phyloP scores from a whole-genome alignment of 768 basidiomycete species.

The Phylloporus sp. region DNA sequence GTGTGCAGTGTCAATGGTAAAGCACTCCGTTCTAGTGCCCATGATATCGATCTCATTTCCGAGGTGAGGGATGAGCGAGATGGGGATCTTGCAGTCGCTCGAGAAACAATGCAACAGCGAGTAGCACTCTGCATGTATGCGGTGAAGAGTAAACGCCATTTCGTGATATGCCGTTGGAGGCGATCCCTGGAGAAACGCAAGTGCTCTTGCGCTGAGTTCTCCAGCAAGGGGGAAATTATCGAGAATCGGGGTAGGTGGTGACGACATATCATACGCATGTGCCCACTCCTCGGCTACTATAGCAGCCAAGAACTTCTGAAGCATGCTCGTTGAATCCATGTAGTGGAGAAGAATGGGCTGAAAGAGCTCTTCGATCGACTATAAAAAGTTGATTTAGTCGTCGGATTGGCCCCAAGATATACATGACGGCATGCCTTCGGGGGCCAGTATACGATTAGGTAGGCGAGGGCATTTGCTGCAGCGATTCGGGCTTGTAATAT shows the following conservation, averaged over 20 bases:
- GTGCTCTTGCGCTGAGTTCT: conserved; percentile 62
- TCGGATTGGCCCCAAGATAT: not conserved
- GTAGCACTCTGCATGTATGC: conserved; percentile 76
- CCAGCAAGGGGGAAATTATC: conserved; percentile 56
- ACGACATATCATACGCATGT: conserved; percentile 40
- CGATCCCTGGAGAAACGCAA: conserved; percentile 67
- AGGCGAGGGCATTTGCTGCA: conserved; percentile 71
- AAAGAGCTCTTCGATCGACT: conserved; percentile 61
- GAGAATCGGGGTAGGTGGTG: conserved; percentile 40
- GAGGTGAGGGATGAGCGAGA: conserved; percentile 72
- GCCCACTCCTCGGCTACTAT: conserved; percentile 94
- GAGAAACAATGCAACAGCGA: conserved; percentile 78
- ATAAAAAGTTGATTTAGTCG: not conserved
- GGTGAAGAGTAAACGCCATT: conserved; percentile 75
- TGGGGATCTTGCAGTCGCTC: conserved; percentile 81
- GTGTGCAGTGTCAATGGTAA: conserved; percentile 76
- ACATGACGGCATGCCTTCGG: conserved; percentile 36
- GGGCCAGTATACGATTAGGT: conserved; percentile 66
- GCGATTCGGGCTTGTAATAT: conserved; percentile 77
- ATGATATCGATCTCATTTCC: conserved; percentile 74
- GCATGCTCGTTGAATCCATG: conserved; percentile 81
- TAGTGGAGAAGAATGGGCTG: conserved; percentile 74
- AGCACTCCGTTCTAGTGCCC: conserved; percentile 56
- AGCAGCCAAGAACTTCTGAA: conserved; percentile 84
- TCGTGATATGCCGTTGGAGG: conserved; percentile 85